phyloP scores from a whole-genome alignment of 139 green algal species.

The Chlorella ohadii region DNA sequence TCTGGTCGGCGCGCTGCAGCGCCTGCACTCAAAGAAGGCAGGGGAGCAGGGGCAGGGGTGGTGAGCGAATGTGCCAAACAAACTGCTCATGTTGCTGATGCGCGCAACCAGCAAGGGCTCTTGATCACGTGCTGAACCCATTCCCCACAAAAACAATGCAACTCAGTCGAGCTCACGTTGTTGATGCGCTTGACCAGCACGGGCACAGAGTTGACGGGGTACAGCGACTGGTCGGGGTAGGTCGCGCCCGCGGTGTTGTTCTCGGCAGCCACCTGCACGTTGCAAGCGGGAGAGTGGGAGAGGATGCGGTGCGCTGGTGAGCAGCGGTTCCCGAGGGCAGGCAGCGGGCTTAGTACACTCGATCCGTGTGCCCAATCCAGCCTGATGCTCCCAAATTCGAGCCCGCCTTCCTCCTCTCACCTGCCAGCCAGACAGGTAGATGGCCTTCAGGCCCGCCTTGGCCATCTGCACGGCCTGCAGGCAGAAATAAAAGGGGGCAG shows the following conservation, averaged over 20 bases:
- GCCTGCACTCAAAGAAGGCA: constrained; percentile 21
- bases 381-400: no score
- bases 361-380: no score
- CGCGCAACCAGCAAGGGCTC: constrained; percentile 70
- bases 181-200: constrained; percentile 80
- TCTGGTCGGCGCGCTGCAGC: constrained; percentile 75
- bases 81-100: constrained; percentile 76
- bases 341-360: no score
- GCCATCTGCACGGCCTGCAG: constrained; percentile 52
- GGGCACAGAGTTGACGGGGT: constrained; percentile 82
- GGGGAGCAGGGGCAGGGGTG: neutral
- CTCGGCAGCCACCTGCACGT: constrained; percentile 83
- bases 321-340: no score
- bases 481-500: no score
- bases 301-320: no score
- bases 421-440: constrained; percentile 94
- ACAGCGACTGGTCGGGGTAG: constrained; percentile 88
- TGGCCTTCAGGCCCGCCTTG: constrained; percentile 84
- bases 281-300: neutral
- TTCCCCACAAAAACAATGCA: no score
- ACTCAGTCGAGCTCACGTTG: constrained; percentile 63
- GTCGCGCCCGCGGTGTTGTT: constrained; percentile 74
- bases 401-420: no score
- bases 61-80: neutral
- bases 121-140: no score